Evolutionary conservation across 768 basidiomycete genomes (phyloP).

Genomic region (Pleurotus ostreatus): DNA sequence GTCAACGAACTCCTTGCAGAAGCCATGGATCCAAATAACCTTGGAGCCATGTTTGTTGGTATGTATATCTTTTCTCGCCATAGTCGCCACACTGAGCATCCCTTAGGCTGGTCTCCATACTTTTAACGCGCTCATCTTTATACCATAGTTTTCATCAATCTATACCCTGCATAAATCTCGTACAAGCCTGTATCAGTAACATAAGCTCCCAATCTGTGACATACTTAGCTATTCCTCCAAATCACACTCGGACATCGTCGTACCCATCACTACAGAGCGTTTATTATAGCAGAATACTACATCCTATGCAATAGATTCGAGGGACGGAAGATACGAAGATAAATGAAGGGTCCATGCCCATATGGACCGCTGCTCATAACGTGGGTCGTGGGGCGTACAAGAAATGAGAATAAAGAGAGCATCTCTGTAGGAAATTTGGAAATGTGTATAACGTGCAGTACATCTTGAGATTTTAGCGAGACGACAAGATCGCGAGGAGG

Average conservation of each 20-base stretch:
- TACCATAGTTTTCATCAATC: neutral
- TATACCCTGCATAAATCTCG: neutral
- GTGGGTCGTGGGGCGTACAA: neutral
- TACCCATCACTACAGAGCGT: slow-evolving; percentile 1
- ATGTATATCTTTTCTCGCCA: slow-evolving; percentile 17
- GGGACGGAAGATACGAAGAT: neutral
- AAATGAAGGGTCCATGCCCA: slow-evolving; percentile 3
- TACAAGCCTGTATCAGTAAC: neutral
- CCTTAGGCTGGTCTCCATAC: slow-evolving; percentile 29
- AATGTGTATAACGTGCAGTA: neutral
- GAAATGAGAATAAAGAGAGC: neutral
- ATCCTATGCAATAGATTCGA: slow-evolving; percentile 1
- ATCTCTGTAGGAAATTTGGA: neutral
- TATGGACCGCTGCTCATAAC: neutral
- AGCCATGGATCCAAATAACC: slow-evolving; percentile 73
- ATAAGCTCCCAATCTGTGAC: neutral
- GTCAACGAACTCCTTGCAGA: slow-evolving; percentile 91
- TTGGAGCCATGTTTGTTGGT: slow-evolving; percentile 80
- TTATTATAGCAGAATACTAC: slow-evolving; percentile 6
- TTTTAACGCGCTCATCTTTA: slow-evolving; percentile 8
- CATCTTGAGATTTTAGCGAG: neutral
- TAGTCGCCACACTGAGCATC: neutral
- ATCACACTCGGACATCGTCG: neutral
- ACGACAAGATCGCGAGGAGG: neutral
- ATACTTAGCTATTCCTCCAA: neutral